Conservation (phyloP, 495 filamentous ascomycete species). For the Cercophora newfieldiana region DNA sequence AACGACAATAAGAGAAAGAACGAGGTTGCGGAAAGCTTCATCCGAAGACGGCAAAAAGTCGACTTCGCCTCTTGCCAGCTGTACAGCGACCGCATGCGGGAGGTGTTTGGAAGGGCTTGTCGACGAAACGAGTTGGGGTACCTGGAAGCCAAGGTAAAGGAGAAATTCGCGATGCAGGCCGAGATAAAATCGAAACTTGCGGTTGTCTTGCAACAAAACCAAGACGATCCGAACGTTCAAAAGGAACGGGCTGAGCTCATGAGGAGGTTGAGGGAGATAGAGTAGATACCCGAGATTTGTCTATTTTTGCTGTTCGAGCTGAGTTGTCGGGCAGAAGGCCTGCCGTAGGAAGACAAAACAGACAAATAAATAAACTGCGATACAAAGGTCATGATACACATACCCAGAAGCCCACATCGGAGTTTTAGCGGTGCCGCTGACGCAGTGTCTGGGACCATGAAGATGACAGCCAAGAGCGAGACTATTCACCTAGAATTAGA, state of each 20-base stretch:
- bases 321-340: background rate
- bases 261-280: conserved; percentile 24
- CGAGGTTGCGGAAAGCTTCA: conserved; percentile 58
- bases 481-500: no score
- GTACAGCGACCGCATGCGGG: conserved; percentile 73
- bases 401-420: background rate
- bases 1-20: conserved; percentile 41
- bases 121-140: conserved; percentile 56
- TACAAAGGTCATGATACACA: background rate
- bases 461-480: no score
- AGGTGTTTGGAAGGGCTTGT: conserved; percentile 61
- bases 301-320: background rate
- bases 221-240: conserved; percentile 48
- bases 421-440: no score
- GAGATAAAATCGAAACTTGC: conserved; percentile 34
- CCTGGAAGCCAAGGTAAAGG: conserved; percentile 51
- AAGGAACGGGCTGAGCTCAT: conserved; percentile 35
- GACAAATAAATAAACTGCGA: background rate
- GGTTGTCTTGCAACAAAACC: conserved; percentile 41
- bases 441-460: no score
- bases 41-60: conserved; percentile 45
- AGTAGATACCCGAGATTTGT: conserved; percentile 11
- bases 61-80: conserved; percentile 66
- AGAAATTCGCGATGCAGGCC: conserved; percentile 41
- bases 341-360: background rate